Evolutionary conservation across 441 rosid species (phyloP), one percentile per base, ranked within the genome.

Genomic region (Adansonia rubrostipa): DNA sequence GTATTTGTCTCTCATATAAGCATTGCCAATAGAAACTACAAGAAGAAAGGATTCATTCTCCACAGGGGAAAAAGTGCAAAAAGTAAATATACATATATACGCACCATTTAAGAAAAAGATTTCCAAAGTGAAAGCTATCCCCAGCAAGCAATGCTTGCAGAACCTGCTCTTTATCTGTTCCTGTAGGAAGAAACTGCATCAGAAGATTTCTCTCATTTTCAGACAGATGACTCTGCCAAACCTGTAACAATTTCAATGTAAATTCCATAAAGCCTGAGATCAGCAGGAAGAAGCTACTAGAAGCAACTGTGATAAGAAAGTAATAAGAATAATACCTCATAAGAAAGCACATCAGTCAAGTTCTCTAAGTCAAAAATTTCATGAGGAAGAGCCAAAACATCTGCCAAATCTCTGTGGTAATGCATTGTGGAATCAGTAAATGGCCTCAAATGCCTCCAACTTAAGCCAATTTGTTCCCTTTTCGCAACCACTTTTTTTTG

Each of bases 51-150:
- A 48, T 42, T 22, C 50, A 40, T n/a, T 48, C 11, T 48, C 10
- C 61, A 44, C 47, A 20, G 7, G 9, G n/a, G 14, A 14, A 74
- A 11, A 5, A n/a, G 63, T 40, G 10, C 53, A 14, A 53, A 67
- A 79, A 54, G 56, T 9, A 44, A 70, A 62, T 65, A 79, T 2
- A 11, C 45, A 28, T 36, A 60, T 67, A 73, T 71, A 85, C 98
- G 88, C 79, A 82, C 99, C 99, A 96, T 84, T 70, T 87, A 77
- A 88, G 83, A 73, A 81, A 87, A 81, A 94, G 97, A 87, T 89
- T 96, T 80, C 98, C 98, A 80, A 96, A 94, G 79, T 91, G 92
- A 66, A 94, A 88, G 88, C 89, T 91, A 24, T 93, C 92, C 80
- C 96, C 98, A 20, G 84, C 85, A 83, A 93, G 88, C 88, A 96